phyloP scores from a whole-genome alignment of 345 rosid genomes.

The Orychophragmus violaceus region DNA sequence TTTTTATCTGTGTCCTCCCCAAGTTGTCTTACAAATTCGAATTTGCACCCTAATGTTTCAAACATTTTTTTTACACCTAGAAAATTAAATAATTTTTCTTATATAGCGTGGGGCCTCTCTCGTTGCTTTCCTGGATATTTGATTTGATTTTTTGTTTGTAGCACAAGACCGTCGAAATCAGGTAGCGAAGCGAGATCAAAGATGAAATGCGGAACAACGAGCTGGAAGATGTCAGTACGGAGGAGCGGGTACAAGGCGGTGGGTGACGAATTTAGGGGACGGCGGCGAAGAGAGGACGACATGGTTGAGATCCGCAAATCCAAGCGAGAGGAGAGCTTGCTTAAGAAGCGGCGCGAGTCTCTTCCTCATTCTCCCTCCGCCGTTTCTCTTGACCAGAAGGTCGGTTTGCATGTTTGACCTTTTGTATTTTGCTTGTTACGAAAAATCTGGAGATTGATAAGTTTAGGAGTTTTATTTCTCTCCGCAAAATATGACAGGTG shows the following conservation, averaged over 20 bases:
- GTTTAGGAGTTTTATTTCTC: background rate
- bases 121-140: background rate
- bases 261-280: conserved; percentile 23
- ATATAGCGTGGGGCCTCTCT: background rate
- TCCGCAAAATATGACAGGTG: too few relatives aligned
- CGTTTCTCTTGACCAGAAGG: conserved; percentile 27
- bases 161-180: conserved; percentile 6
- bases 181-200: conserved; percentile 14
- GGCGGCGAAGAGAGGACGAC: conserved; percentile 31
- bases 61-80: background rate
- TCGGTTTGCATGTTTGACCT: background rate
- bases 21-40: conserved; percentile 1
- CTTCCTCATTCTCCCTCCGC: conserved; percentile 17
- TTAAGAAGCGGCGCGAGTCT: conserved; percentile 32
- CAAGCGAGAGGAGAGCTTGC: conserved; percentile 31
- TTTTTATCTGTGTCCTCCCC: background rate
- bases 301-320: conserved; percentile 33
- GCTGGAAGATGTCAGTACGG: conserved; percentile 26
- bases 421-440: too few relatives aligned
- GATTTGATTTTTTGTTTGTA: background rate
- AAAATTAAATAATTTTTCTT: background rate
- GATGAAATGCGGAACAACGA: conserved; percentile 14
- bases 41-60: conserved; percentile 6
- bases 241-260: conserved; percentile 32
- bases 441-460: too few relatives aligned